Percentiles rank a stretch among this genome's conserved stretches.
Evolutionary conservation across 177 flowering plant genomes (phyloP).

Genomic region (Telopea speciosissima): DNA sequence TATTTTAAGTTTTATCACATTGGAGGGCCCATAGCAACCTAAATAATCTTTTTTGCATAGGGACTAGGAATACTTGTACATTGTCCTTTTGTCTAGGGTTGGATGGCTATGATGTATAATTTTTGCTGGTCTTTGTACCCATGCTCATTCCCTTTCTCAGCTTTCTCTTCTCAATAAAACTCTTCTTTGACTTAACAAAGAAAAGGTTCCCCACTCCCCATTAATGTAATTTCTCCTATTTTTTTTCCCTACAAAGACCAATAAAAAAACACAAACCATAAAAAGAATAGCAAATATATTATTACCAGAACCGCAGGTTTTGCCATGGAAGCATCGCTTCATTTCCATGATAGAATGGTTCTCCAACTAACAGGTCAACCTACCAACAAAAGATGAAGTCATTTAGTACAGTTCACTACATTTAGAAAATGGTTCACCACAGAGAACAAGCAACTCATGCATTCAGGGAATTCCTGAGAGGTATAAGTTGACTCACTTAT

Average conservation of each 20-base stretch:
- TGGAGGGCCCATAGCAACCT: too few relatives aligned
- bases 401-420: background rate
- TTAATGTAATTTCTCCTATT: too few relatives aligned
- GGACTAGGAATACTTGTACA: too few relatives aligned
- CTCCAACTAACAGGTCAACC: conserved; percentile 78
- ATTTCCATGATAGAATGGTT: conserved; percentile 75
- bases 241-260: background rate
- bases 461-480: background rate
- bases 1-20: too few relatives aligned
- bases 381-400: conserved; percentile 21
- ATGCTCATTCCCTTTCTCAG: too few relatives aligned
- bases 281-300: background rate
- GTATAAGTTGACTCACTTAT: background rate
- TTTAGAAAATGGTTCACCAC: background rate
- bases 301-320: conserved; percentile 83
- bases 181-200: too few relatives aligned
- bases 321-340: conserved; percentile 92
- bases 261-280: background rate
- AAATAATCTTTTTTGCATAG: too few relatives aligned
- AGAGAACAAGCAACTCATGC: background rate
- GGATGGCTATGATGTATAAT: too few relatives aligned
- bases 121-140: too few relatives aligned
- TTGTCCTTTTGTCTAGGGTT: too few relatives aligned
- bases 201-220: too few relatives aligned
- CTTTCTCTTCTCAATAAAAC: too few relatives aligned